Evolutionary conservation across 1,284 basidiomycete species (phyloP), one percentile per base, ranked within the genome.

Genomic region (Crepidotus sp.): DNA sequence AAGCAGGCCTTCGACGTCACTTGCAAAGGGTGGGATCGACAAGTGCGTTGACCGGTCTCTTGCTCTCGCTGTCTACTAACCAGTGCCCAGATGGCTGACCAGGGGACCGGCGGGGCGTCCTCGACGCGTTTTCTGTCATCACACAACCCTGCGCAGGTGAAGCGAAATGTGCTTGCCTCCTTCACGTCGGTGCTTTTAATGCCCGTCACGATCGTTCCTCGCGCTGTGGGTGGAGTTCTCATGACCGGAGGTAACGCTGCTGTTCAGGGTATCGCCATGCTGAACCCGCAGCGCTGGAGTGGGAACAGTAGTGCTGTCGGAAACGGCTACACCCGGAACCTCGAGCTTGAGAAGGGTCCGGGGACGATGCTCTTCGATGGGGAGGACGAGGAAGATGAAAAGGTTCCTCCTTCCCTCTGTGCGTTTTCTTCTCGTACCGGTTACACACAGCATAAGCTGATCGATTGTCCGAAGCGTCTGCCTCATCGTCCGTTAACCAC

Each of bases 161-260:
- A 98, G 60, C 80, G 90, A 15, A 96, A 86, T 52, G 88, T 98
- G 9, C 73, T 98, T 1, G 83, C 89, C 0, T 89, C 89, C 0
- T 98, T 98, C 65, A 88, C 88, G 8, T 83, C 89, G 48, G 80
- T 92, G 0, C 77, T 98, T 0, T 68, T 98, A 0, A 70, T 97
- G 0, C 95, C 95, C 0, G 95, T 98, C 14, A 96, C 92, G 1
- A 96, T 98, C 54, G 93, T 98, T 1, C 95, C 95, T 0, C 79
- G 89, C 7, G 85, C 78, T 7, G 86, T 91, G 6, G 80, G 84
- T 17, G 81, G 77, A n/a, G 86, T 77, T 0, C 69, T 86, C 18
- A 74, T 75, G 10, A 76, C 77, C 0, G 77, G 78, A 3, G 82
- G 86, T 0, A 80, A 69, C 1, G 87, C 83, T 9, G 87, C 89